These are phyloP conservation scores for Leishmania major DNA, from an alignment of 208 protist species.

Conservation along the genomic window DNA sequence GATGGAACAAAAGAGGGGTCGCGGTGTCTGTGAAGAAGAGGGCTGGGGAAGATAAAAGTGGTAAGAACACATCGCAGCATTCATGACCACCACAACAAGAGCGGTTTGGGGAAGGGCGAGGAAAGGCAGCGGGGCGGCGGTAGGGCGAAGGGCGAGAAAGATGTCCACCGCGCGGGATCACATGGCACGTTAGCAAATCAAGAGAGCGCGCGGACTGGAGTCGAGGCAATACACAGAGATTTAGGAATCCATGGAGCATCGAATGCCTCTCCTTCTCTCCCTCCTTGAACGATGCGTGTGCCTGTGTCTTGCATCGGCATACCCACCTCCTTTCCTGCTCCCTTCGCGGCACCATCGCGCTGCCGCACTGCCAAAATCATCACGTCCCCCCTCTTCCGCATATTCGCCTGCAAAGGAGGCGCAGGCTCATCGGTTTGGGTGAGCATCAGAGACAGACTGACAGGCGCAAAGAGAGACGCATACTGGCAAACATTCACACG, in stretches of 20 bases:
- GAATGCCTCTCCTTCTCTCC: not conserved
- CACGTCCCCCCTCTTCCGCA: not conserved
- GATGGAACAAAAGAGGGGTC: not conserved
- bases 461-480: not conserved
- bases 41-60: not conserved
- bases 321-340: not conserved
- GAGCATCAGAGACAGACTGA: not conserved
- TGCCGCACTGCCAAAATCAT: not conserved
- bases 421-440: not conserved
- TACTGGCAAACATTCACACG: not conserved
- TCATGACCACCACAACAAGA: constrained; percentile 12
- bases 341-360: not conserved
- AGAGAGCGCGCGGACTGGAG: not conserved
- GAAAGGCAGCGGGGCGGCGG: not conserved
- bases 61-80: not conserved
- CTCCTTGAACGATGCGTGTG: not conserved
- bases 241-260: not conserved
- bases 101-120: not conserved
- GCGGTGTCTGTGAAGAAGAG: constrained; percentile 5
- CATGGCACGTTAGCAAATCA: not conserved
- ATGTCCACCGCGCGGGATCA: not conserved
- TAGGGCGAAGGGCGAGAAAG: not conserved
- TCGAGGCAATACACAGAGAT: not conserved
- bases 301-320: too few species aligned
- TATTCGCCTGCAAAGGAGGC: not conserved